Conservation (phyloP, 345 rosid genomes). For the Dipteronia dyeriana region DNA sequence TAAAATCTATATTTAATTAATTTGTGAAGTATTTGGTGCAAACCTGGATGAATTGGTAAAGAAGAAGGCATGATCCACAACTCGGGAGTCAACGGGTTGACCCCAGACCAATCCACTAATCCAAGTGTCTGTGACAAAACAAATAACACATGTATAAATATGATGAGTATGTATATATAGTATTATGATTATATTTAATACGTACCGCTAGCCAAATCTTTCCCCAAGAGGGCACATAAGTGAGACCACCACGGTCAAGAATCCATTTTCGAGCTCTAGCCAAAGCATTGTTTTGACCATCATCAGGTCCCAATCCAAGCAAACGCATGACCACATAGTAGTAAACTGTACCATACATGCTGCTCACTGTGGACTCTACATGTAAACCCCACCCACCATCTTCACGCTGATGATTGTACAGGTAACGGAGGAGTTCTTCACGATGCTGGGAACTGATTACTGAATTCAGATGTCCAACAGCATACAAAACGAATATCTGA, state of each 20-base stretch:
- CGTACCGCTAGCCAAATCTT: slow-evolving; percentile 48
- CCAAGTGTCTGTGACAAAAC: slow-evolving; percentile 1
- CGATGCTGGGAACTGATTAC: slow-evolving; percentile 32
- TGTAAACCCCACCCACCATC: slow-evolving; percentile 49
- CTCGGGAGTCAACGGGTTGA: neutral
- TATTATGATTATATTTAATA: too few relatives aligned
- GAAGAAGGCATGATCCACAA: slow-evolving; percentile 2
- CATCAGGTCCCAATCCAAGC: slow-evolving; percentile 44
- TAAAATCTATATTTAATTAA: too few relatives aligned
- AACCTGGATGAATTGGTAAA: slow-evolving; percentile 1
- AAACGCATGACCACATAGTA: slow-evolving; percentile 39
- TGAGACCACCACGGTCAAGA: slow-evolving; percentile 43
- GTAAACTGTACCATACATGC: slow-evolving; percentile 37
- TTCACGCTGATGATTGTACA: slow-evolving; percentile 41
- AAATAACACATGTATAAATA: too few relatives aligned
- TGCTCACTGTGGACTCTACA: slow-evolving; percentile 34
- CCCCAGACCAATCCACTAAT: neutral
- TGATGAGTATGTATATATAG: too few relatives aligned
- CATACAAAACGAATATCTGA: slow-evolving; percentile 25
- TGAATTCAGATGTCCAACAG: slow-evolving; percentile 18
- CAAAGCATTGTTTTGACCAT: slow-evolving; percentile 34
- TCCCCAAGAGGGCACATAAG: slow-evolving; percentile 42
- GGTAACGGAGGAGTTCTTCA: slow-evolving; percentile 35
- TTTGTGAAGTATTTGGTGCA: neutral
- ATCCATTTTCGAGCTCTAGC: slow-evolving; percentile 40